phyloP scores from a whole-genome alignment of 2,329 filamentous ascomycete species.

The Fusarium paranaense region DNA sequence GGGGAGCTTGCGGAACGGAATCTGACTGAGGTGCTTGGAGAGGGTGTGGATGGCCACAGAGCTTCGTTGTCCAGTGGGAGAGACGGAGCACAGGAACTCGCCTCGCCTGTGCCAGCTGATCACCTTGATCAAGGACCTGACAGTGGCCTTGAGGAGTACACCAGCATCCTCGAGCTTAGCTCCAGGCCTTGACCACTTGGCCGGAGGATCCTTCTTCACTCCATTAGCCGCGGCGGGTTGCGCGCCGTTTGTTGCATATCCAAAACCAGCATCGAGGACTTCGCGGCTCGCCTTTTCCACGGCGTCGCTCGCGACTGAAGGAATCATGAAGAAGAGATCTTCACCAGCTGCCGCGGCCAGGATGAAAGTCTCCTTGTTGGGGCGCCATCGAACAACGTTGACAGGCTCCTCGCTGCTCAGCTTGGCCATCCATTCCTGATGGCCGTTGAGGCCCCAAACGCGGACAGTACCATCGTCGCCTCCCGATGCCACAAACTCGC shows the following conservation, averaged over 20 bases:
- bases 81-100: constrained; percentile 94
- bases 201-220: constrained; percentile 78
- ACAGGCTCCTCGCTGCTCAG: constrained; percentile 84
- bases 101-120: constrained; percentile 94
- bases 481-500: constrained; percentile 88
- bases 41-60: constrained; percentile 95
- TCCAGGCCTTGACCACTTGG: constrained; percentile 86
- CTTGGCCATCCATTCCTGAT: constrained; percentile 87
- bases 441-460: constrained; percentile 91
- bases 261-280: constrained; percentile 89
- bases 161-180: constrained; percentile 79
- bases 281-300: constrained; percentile 80
- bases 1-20: constrained; percentile 85
- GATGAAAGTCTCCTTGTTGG: constrained; percentile 81
- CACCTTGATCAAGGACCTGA: constrained; percentile 84
- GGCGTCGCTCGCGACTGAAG: constrained; percentile 77
- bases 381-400: constrained; percentile 90
- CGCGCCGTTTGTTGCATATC: constrained; percentile 80
- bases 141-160: constrained; percentile 82
- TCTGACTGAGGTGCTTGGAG: constrained; percentile 93
- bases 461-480: constrained; percentile 94
- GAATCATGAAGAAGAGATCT: constrained; percentile 86
- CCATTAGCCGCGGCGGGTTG: constrained; percentile 65
- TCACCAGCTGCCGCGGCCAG: constrained; percentile 88
- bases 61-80: constrained; percentile 79